Conservation (phyloP, 1,284 basidiomycete genomes). For the Sanghuangporus sanghuang region DNA sequence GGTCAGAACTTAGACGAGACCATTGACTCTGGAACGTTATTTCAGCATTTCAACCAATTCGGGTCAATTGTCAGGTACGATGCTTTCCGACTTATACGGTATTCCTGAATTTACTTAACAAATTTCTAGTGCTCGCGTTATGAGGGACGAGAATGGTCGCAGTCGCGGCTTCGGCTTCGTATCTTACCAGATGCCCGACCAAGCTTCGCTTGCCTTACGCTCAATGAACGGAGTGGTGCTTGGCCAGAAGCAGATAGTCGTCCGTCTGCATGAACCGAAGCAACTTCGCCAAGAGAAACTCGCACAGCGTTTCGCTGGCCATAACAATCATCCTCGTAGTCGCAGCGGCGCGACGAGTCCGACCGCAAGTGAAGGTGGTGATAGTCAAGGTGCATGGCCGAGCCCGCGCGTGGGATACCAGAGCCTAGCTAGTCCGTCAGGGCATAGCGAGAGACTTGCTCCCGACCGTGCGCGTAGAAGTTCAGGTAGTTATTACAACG, state of each 20-base stretch:
- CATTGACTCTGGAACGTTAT: constrained; percentile 80
- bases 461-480: constrained; percentile 65
- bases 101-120: constrained; percentile 13
- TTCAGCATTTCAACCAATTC: constrained; percentile 75
- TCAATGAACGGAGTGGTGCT: constrained; percentile 74
- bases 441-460: constrained; percentile 48
- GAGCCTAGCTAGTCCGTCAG: constrained; percentile 10
- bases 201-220: constrained; percentile 71
- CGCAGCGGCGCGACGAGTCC: constrained; percentile 79
- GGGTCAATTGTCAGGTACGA: constrained; percentile 78
- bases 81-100: not conserved
- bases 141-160: constrained; percentile 82
- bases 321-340: constrained; percentile 70
- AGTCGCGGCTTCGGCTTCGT: constrained; percentile 97
- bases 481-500: constrained; percentile 80
- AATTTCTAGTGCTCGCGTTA: constrained; percentile 74
- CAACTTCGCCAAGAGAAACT: constrained; percentile 84
- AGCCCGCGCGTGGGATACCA: constrained; percentile 57
- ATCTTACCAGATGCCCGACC: constrained; percentile 77
- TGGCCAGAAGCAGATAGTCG: constrained; percentile 74
- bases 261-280: constrained; percentile 87
- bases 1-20: constrained; percentile 76
- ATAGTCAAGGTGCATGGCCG: constrained; percentile 63
- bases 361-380: constrained; percentile 72
- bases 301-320: constrained; percentile 66